Evolutionary conservation across 2,329 filamentous ascomycete species (phyloP), one percentile per base, ranked within the genome.

Genomic region (Colletotrichum sp.): DNA sequence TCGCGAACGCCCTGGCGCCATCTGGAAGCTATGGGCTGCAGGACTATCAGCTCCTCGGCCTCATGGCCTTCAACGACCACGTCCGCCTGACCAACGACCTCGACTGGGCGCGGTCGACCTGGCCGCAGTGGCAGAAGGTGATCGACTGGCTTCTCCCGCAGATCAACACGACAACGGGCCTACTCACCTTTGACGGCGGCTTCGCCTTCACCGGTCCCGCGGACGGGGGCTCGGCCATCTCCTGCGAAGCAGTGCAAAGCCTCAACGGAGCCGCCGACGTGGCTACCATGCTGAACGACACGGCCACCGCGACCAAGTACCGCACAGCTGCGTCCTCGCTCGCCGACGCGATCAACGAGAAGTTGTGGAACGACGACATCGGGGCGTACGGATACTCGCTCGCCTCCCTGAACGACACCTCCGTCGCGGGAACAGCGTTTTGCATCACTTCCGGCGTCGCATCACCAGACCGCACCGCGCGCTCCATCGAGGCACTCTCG

Each of bases 211-310:
- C 77, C 3, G 78, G 79, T 1, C 68, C 73, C 15, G 62, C 70
- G 15, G 44, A 69, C 5, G 78, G 75, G 2, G 71, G 71, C 8
- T 78, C 79, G 1, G 74, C 79, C 12, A 60, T 75, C 12, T 76
- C 68, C 5, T 79, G 79, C 34, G 52, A 72, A 26, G 66, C 75
- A 3, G 79, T 78, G 4, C 70, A 80, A 32, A 59, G 66, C 3
- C 66, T 80, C 10, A 60, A 62, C 13, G 60, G 63, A 7, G 67
- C 78, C 12, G 71, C 75, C 4, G 67, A 79, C 10, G 64, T 79
- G 3, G 79, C 78, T 3, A 8, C 26, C 6, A 67, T 71, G 2
- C 24, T 80, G 2, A 69, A 57, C 6, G 74, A 89, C 82, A 78
- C 67, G 15, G 77, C 65, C 18, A 79, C 80, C 5, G 76, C 71